Evolutionary conservation across 495 filamentous ascomycete species (phyloP), one percentile per base, ranked within the genome.

Genomic region (Annulohypoxylon bovei): DNA sequence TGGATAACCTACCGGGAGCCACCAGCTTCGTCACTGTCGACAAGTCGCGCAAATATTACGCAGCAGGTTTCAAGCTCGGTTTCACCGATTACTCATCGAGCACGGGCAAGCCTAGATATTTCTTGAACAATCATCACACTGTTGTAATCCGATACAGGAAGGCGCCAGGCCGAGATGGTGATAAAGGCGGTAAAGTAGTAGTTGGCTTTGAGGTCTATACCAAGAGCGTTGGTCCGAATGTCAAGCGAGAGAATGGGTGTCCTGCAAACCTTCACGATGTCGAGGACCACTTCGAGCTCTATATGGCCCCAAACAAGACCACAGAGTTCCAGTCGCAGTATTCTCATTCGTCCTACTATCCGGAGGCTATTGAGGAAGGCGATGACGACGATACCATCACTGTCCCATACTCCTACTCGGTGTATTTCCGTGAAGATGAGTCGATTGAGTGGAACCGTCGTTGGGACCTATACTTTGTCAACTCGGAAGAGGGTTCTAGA

Each of bases 381-480:
- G 87, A 92, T 37, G 91, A 93, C 62, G 88, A 87, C 12, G 86
- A 88, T 22, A 93, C 84, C 0, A 78, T 97, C 66, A 89, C 87
- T 23, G 90, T 97, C 59, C 93, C 94, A 0, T 97, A 95, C 79
- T 92, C 92, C 2, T 98, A 97, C 78, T 95, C 93, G 23, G 92
- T 98, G 7, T 97, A 95, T 79, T 98, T 93, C 79, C 88, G 92
- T 54, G 93, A 97, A 77, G 93, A 97, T 57, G 85, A 89, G 18
- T 86, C 84, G 42, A 84, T 97, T 59, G 93, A 96, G 62, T 98
- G 94, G 94, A 84, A 84, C 47, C 92, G 89, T 65, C 88, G 94
- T 49, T 98, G 94, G 94, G 93, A 97, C 71, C 81, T 96, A 27
- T 98, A 97, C 74, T 97, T 98, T 79, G 92, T 91, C 57, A 94